Conservation (phyloP, 2,329 filamentous ascomycete species). For the Chrysoporthe austroafricana region DNA sequence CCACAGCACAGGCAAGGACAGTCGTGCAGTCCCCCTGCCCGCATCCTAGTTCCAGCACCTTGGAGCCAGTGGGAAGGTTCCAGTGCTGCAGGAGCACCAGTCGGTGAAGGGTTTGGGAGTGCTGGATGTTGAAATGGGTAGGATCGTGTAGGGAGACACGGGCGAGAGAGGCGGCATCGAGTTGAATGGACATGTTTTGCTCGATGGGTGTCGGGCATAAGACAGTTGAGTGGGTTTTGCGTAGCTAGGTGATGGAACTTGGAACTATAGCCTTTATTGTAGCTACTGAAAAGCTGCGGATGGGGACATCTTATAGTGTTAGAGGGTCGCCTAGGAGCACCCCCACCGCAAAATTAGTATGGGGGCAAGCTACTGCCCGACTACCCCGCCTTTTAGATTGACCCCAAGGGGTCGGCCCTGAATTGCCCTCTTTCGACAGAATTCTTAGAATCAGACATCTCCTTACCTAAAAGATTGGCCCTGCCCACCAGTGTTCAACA, state of each 20-base stretch:
- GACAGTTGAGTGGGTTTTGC: background rate
- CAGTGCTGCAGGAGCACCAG: constrained; percentile 41
- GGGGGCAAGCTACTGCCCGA: background rate
- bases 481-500: too few relatives aligned
- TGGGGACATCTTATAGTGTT: constrained; percentile 1
- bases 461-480: too few relatives aligned
- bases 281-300: background rate
- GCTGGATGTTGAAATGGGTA: constrained; percentile 12
- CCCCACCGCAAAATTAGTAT: background rate
- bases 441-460: too few relatives aligned
- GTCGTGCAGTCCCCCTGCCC: constrained; percentile 63
- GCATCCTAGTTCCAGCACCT: constrained; percentile 61
- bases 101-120: constrained; percentile 39
- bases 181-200: constrained; percentile 32
- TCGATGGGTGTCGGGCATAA: background rate
- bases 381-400: background rate
- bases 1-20: constrained; percentile 54
- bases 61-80: constrained; percentile 43
- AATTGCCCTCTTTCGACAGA: too few relatives aligned
- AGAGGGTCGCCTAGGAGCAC: background rate
- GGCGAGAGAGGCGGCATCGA: constrained; percentile 28
- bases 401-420: too few relatives aligned
- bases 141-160: constrained; percentile 28
- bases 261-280: background rate
- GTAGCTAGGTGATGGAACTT: background rate